Percentiles rank a stretch among this genome's conserved stretches.
These are phyloP conservation scores for Alnus rubra DNA, from an alignment of 306 rosid species.

Conservation along the genomic window DNA sequence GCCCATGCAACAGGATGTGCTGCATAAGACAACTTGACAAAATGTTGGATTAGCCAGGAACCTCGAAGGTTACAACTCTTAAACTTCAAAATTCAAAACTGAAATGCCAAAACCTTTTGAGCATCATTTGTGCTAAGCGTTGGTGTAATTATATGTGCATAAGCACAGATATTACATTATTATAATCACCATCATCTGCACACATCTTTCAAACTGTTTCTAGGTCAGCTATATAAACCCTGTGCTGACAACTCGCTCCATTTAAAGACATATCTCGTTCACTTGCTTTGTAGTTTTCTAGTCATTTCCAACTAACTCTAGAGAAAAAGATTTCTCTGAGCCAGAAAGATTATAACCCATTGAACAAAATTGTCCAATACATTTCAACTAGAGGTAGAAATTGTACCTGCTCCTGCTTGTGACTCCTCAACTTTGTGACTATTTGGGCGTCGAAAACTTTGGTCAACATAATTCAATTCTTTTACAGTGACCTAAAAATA, in stretches of 20 bases:
- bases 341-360: slow-evolving; percentile 15
- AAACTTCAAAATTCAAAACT: background rate
- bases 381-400: slow-evolving; percentile 15
- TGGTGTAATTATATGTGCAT: background rate
- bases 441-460: slow-evolving; percentile 5
- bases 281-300: background rate
- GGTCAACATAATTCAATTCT: slow-evolving; percentile 55
- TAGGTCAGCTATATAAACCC: background rate
- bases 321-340: background rate
- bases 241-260: background rate
- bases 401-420: slow-evolving; percentile 30
- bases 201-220: background rate
- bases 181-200: background rate
- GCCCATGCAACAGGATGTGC: background rate
- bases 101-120: background rate
- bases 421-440: slow-evolving; percentile 13
- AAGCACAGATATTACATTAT: slow-evolving; percentile 15
- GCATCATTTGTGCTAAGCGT: background rate
- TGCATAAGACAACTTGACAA: background rate
- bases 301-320: slow-evolving; percentile 1
- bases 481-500: slow-evolving; percentile 52
- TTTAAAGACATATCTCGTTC: background rate
- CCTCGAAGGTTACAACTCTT: background rate
- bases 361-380: background rate
- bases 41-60: background rate